Evolutionary conservation across 2,329 filamentous ascomycete genomes (phyloP).

Genomic region (Pestalotiopsis sp.): DNA sequence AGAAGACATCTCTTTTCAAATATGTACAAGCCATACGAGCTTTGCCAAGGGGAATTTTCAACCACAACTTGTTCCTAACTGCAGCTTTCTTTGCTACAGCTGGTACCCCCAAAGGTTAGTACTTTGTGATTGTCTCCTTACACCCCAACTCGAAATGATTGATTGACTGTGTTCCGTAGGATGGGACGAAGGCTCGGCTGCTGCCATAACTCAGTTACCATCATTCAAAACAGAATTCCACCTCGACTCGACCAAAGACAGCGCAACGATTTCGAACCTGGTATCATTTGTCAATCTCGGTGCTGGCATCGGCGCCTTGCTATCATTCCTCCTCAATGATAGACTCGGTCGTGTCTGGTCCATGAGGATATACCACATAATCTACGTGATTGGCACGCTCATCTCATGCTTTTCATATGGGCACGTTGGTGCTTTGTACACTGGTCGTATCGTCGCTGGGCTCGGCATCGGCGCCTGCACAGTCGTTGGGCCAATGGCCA

Average conservation of each 20-base stretch:
- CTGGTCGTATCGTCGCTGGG: not conserved
- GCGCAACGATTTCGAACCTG: constrained; percentile 33
- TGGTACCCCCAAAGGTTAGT: constrained; percentile 20
- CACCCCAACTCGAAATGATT: too few species aligned
- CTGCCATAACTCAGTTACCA: constrained; percentile 34
- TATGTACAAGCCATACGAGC: constrained; percentile 19
- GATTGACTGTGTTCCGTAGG: too few species aligned
- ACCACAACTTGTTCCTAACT: constrained; percentile 17
- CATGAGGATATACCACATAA: constrained; percentile 33
- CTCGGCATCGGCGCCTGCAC: not conserved
- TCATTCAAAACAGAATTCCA: constrained; percentile 37
- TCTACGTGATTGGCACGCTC: constrained; percentile 37
- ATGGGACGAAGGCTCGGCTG: constrained; percentile 35
- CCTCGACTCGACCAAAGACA: constrained; percentile 30
- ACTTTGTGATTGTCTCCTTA: too few species aligned
- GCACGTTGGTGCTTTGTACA: not conserved
- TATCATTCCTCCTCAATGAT: constrained; percentile 39
- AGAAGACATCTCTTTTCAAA: constrained; percentile 14
- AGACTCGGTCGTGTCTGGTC: constrained; percentile 21
- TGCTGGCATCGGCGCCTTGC: constrained; percentile 29
- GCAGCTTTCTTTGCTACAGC: constrained; percentile 22
- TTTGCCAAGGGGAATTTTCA: constrained; percentile 22
- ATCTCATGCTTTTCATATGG: constrained; percentile 18
- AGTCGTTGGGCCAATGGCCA: not conserved
- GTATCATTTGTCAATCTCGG: constrained; percentile 39